These are phyloP conservation scores for Azolla pinnata DNA, from an alignment of 75 land plant species.

Conservation along the genomic window DNA sequence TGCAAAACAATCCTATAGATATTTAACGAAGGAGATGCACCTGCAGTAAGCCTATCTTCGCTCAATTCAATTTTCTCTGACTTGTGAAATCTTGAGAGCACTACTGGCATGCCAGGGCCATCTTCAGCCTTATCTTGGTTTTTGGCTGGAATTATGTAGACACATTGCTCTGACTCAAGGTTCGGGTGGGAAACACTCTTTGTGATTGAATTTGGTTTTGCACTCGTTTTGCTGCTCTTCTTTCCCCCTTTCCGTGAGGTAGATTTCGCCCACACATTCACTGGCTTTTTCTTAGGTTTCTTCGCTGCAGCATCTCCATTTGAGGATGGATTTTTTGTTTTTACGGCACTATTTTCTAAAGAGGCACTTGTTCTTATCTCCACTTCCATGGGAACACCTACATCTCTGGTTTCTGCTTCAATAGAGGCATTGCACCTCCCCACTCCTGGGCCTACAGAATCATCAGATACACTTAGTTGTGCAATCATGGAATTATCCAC, in stretches of 20 bases:
- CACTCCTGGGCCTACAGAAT: too few species aligned
- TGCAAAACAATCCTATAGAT: too few species aligned
- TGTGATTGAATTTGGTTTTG: not conserved
- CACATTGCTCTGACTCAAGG: slow-evolving; percentile 26
- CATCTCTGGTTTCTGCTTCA: too few species aligned
- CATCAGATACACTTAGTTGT: too few species aligned
- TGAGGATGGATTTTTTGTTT: too few species aligned
- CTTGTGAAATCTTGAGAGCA: slow-evolving; percentile 68
- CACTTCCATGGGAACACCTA: too few species aligned
- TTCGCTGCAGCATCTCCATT: slow-evolving; percentile 12
- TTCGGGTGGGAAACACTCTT: slow-evolving; percentile 1
- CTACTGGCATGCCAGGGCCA: slow-evolving; percentile 32
- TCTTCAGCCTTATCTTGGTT: slow-evolving; percentile 56
- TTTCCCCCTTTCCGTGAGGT: slow-evolving; percentile 52
- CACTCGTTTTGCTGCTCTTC: slow-evolving; percentile 26
- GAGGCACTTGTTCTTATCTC: too few species aligned
- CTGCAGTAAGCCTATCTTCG: slow-evolving; percentile 64
- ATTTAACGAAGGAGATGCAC: too few species aligned
- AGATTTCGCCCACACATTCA: slow-evolving; percentile 56
- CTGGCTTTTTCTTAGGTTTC: slow-evolving; percentile 19
- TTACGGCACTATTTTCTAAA: too few species aligned
- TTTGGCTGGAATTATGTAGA: slow-evolving; percentile 42
- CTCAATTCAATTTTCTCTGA: slow-evolving; percentile 86
- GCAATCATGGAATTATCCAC: too few species aligned
- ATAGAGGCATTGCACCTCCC: too few species aligned